Base-by-base conservation (phyloP, 768 basidiomycete species). In the Termitomyces sp. region DNA sequence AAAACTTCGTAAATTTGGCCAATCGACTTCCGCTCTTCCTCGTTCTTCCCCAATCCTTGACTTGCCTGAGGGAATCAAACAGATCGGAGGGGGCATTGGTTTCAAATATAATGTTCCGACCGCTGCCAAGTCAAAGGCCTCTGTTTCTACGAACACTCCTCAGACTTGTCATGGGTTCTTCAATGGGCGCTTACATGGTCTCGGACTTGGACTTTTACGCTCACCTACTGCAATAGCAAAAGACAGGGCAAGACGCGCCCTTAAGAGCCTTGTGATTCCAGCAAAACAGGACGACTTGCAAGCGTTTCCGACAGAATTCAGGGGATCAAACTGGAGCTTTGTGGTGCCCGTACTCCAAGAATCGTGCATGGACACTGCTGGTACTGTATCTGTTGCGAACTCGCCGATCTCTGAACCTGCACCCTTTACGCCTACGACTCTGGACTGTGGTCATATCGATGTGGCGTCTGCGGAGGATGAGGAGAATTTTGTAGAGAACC, bases 1-100 rank as follows among this genome's bases (percentile, higher is more conserved):
- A 18, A 81, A 72, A 63, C 65, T 82, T 25, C 69, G 72, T 32
- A 77, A 52, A 40, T 50, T 25, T 70, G 73, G 36, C 69, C 73
- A 41, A 65, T 66, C 50, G 67, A 71, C 71, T 38, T 64, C 72
- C 22, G 57, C 68, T 23, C 52, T 63, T 23, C 31, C 63, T 64
- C 43, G 9, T n/a, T 16, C 47, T 13, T 27, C 22, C 3, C 49
- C 57, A 3, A 68, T 43, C 50, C 63, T 51, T 36, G 66, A 75
- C 45, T 66, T 84, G 15, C 83, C 82, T 0, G 61, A 64, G 39
- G 78, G 77, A 3, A 53, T 79, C 18, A 73, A 76, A 63, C 74
- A 77, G 39, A 75, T 78, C 38, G 80, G 80, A 20, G 74, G 72
- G 31, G 80, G 84, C 22, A 83, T 82, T 46, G 80, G 80, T 6